These are phyloP conservation scores for Monosporascus sp. DNA, from an alignment of 2,329 filamentous ascomycete species.

Conservation along the genomic window DNA sequence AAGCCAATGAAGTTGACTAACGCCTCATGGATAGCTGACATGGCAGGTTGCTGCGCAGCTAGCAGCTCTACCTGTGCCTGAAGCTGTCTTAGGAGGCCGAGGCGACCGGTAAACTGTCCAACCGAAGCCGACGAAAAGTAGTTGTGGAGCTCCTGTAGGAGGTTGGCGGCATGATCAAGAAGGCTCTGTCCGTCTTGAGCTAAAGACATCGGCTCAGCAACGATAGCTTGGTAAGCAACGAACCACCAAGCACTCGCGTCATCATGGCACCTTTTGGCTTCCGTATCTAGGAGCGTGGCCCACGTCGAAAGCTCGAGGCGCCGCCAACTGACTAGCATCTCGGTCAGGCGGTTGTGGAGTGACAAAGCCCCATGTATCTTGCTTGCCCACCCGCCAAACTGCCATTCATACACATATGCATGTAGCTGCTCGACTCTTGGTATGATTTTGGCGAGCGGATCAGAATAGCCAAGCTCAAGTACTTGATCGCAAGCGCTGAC, in stretches of 20 bases:
- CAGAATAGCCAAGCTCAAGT: conserved; percentile 68
- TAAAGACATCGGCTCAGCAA: conserved; percentile 68
- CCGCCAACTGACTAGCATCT: conserved; percentile 80
- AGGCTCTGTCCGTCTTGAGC: conserved; percentile 54
- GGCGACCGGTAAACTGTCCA: conserved; percentile 71
- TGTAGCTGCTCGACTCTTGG: conserved; percentile 86
- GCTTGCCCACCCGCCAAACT: conserved; percentile 79
- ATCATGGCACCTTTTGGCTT: conserved; percentile 67
- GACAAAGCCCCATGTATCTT: conserved; percentile 63
- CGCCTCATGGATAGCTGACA: conserved; percentile 56
- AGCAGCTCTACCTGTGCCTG: conserved; percentile 61
- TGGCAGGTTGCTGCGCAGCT: conserved; percentile 48
- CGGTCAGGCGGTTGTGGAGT: conserved; percentile 73
- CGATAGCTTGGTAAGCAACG: conserved; percentile 83
- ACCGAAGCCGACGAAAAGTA: conserved; percentile 77
- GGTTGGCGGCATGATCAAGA: conserved; percentile 55
- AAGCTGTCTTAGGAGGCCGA: conserved; percentile 63
- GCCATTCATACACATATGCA: conserved; percentile 85
- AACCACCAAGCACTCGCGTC: conserved; percentile 94
- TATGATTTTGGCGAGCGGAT: conserved; percentile 81
- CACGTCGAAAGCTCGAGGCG: conserved; percentile 88
- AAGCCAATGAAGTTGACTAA: conserved; percentile 73
- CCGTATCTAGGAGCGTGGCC: conserved; percentile 81
- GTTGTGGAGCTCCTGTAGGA: conserved; percentile 69
- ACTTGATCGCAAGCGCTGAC: conserved; percentile 68